Evolutionary conservation across 805 yeast species (phyloP), one percentile per base, ranked within the genome.

Genomic region (Zygosaccharomyces lentus): DNA sequence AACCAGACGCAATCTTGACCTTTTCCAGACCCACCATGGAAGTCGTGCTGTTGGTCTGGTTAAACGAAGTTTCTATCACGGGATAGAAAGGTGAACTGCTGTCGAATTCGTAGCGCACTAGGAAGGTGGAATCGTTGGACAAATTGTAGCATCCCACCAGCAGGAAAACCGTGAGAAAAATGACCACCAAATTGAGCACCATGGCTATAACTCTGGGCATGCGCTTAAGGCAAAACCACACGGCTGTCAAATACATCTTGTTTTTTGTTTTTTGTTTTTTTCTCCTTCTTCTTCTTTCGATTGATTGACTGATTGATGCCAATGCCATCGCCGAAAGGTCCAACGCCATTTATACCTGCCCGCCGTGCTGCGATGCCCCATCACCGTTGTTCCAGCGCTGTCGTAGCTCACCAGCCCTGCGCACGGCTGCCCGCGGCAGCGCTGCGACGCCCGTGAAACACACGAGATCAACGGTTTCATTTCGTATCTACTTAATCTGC

Each of bases 81-180:
- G 69, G 53, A 51, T 61, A 74, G 39, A 76, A 58, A 1, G 73
- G 55, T 0, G 82, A 76, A 1, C 72, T 57, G 16, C 64, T 46
- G 52, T 81, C 76, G 65, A 77, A 79, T 40, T 62, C 55, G 51
- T 75, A 73, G 38, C 71, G 68, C n/a, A 76, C 69, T 41, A 81
- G 56, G 49, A 71, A 82, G 0, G 76, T 73, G 1, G 76, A 68
- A 2, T 79, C 71, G 55, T 77, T 80, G 4, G 66, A 49, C 0
- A 68, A 46, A 15, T 67, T 67, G 16, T 75, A 70, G 44, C 84
- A 79, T 2, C 88, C 84, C 5, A 80, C 56, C 9, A 82, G 62
- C 5, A 82, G 63, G 58, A 80, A 82, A 1, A 78, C 69, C 15
- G 81, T 61, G 5, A 83, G 61, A 47, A 80, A 73, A 2, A 74